Evolutionary conservation across 257 asterid species (phyloP).

Genomic region (Solanum lignicaule): DNA sequence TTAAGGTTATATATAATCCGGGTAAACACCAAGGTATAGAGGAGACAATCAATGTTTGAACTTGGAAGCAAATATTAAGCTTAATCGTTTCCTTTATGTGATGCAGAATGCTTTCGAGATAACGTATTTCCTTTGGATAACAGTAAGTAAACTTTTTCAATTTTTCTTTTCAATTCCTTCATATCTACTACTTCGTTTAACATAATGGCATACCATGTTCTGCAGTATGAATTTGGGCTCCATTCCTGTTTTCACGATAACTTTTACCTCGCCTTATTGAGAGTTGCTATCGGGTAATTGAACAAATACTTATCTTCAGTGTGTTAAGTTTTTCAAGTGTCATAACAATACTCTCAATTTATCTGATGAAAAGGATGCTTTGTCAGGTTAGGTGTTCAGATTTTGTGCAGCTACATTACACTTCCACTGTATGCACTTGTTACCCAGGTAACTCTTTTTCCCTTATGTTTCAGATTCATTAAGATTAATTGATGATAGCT

Average conservation of each 20-base stretch:
- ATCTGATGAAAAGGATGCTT: background rate
- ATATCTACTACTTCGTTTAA: background rate
- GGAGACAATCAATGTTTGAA: background rate
- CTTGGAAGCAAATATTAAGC: background rate
- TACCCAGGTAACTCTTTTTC: slow-evolving; percentile 55
- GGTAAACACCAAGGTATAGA: background rate
- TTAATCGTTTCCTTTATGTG: background rate
- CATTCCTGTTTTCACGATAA: slow-evolving; percentile 74
- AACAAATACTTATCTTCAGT: background rate
- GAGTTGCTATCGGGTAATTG: slow-evolving; percentile 80
- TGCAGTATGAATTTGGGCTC: slow-evolving; percentile 87
- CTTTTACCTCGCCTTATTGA: slow-evolving; percentile 41
- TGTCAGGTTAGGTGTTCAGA: slow-evolving; percentile 63
- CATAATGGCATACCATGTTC: background rate
- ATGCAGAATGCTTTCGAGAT: slow-evolving; percentile 93
- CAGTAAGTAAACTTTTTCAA: slow-evolving; percentile 30
- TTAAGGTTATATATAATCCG: too few relatives aligned
- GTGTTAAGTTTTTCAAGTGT: background rate
- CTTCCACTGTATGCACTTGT: slow-evolving; percentile 95
- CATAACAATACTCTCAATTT: background rate
- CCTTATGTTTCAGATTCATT: background rate
- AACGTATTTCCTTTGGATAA: slow-evolving; percentile 80
- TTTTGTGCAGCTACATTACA: slow-evolving; percentile 84
- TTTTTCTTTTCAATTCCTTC: background rate
- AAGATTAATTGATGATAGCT: background rate